Conservation (phyloP, 257 asterid genomes). For the Solanum arcanum region DNA sequence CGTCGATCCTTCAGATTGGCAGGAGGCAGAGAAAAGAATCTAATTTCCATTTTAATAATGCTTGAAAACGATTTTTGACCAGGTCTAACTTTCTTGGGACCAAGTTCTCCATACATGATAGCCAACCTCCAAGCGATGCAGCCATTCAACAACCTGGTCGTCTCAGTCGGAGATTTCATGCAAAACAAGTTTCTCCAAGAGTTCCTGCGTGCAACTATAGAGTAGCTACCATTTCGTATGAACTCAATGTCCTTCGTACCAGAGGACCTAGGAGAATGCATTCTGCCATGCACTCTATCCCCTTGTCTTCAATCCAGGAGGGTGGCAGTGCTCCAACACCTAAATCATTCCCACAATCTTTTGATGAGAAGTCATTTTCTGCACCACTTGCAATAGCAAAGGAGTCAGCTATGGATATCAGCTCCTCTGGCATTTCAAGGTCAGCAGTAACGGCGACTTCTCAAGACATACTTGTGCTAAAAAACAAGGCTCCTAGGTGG, state of each 20-base stretch:
- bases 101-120: not conserved
- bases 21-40: not conserved
- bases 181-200: not conserved
- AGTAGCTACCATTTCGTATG: not conserved
- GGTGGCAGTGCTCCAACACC: not conserved
- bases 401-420: not conserved
- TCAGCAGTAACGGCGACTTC: not conserved
- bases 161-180: not conserved
- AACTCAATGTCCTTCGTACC: not conserved
- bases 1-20: not conserved
- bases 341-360: not conserved
- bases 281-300: not conserved
- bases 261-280: not conserved
- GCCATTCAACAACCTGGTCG: not conserved
- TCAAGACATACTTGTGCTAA: not conserved
- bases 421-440: not conserved
- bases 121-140: not conserved
- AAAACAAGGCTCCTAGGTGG: slow-evolving; percentile 2
- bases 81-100: not conserved
- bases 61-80: not conserved
- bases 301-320: not conserved
- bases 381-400: not conserved
- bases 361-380: not conserved
- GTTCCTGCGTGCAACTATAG: not conserved
- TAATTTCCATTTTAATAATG: not conserved